phyloP scores from a whole-genome alignment of 768 basidiomycete species.

The Phanerodontia chrysosporium region DNA sequence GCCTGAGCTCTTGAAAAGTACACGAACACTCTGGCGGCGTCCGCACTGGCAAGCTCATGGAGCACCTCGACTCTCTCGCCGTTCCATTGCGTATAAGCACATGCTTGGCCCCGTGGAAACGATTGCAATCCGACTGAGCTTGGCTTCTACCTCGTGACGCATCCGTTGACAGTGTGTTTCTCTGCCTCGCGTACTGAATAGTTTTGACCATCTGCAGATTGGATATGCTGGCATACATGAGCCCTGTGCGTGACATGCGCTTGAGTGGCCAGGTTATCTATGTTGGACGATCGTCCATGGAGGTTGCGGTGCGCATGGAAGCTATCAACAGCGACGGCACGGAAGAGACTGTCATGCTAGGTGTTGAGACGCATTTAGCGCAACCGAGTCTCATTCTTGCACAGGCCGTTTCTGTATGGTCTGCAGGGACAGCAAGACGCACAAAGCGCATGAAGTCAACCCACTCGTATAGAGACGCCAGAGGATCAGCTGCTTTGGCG shows the following conservation, averaged over 20 bases:
- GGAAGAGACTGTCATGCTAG: conserved; percentile 64
- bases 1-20: conserved; percentile 61
- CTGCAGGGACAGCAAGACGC: conserved; percentile 66
- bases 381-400: not conserved
- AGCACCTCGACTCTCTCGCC: conserved; percentile 78
- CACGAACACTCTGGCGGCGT: conserved; percentile 66
- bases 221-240: conserved; percentile 60
- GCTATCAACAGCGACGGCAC: conserved; percentile 42
- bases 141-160: conserved; percentile 85
- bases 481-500: conserved; percentile 61
- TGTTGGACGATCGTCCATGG: conserved; percentile 74
- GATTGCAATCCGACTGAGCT: conserved; percentile 48
- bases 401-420: conserved; percentile 90
- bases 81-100: conserved; percentile 81
- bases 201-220: no score
- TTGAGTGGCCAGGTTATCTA: conserved; percentile 80
- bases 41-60: conserved; percentile 70
- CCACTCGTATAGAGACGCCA: conserved; percentile 52
- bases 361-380: conserved; percentile 27
- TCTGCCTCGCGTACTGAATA: not conserved
- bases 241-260: conserved; percentile 60
- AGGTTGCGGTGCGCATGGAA: conserved; percentile 86
- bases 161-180: conserved; percentile 56
- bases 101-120: conserved; percentile 53
- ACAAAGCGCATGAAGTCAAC: conserved; percentile 60